These are phyloP conservation scores for Penium margaritaceum DNA, from an alignment of 139 green algal species.

Conservation along the genomic window DNA sequence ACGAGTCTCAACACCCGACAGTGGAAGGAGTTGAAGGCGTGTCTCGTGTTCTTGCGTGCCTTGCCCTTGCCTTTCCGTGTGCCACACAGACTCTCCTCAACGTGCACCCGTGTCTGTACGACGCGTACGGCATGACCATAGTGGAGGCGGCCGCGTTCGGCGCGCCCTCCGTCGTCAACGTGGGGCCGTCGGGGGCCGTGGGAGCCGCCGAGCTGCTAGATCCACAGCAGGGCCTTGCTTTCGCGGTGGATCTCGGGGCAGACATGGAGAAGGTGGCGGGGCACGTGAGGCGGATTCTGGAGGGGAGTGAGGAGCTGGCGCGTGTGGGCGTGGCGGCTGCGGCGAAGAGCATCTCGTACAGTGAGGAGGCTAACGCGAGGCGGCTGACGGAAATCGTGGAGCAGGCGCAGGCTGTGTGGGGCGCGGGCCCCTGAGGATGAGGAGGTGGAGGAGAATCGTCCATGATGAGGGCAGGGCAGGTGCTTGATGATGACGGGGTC, in stretches of 20 bases:
- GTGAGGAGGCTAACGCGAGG: conserved; percentile 33
- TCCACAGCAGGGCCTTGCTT: conserved; percentile 1
- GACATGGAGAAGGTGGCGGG: background rate
- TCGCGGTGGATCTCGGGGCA: conserved; percentile 17
- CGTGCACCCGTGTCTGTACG: conserved; percentile 67
- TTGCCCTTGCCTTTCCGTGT: background rate
- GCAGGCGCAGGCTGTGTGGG: too few relatives aligned
- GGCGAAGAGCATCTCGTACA: conserved; percentile 28
- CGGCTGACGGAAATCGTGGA: conserved; percentile 28
- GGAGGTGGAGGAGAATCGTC: too few relatives aligned
- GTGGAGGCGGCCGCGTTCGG: conserved; percentile 76
- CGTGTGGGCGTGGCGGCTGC: conserved; percentile 20
- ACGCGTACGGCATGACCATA: conserved; percentile 81
- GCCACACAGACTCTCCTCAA: conserved; percentile 65
- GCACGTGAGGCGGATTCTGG: background rate
- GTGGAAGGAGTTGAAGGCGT: background rate
- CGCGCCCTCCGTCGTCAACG: conserved; percentile 30
- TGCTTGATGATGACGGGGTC: too few relatives aligned
- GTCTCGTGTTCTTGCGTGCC: background rate
- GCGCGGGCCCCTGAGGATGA: too few relatives aligned
- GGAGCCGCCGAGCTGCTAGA: conserved; percentile 36
- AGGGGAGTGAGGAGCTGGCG: conserved; percentile 16
- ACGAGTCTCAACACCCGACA: background rate
- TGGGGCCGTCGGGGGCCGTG: conserved; percentile 1
- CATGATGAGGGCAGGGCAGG: too few relatives aligned